Conservation (phyloP, 2,329 filamentous ascomycete genomes). For the Whalleya microplaca region DNA sequence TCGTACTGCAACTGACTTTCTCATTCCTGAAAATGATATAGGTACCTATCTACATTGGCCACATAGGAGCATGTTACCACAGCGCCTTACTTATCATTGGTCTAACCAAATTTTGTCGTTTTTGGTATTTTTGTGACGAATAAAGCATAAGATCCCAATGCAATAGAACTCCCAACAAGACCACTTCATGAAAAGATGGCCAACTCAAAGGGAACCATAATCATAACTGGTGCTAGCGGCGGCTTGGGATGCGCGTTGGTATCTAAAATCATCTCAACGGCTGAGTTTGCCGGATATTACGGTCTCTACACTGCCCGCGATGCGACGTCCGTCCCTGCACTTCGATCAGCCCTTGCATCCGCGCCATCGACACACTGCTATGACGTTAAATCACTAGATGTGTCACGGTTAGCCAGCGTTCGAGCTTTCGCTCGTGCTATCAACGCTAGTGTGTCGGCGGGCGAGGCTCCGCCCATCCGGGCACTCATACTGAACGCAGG, state of each 20-base stretch:
- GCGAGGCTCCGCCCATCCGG: constrained; percentile 42
- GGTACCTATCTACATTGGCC: too few relatives aligned
- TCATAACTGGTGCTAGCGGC: constrained; percentile 25
- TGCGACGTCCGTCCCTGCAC: background rate
- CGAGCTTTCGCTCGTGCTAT: constrained; percentile 6
- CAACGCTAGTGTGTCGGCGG: constrained; percentile 18
- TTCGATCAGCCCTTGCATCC: background rate
- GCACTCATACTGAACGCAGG: constrained; percentile 43
- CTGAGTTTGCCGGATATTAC: constrained; percentile 9
- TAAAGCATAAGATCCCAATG: too few relatives aligned
- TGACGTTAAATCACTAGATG: constrained; percentile 13
- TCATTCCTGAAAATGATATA: too few relatives aligned
- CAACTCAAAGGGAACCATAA: constrained; percentile 1
- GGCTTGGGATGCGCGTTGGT: constrained; percentile 16
- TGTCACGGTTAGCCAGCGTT: constrained; percentile 11
- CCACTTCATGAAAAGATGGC: too few relatives aligned
- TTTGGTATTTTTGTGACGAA: too few relatives aligned
- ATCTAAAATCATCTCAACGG: background rate
- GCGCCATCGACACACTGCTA: constrained; percentile 6
- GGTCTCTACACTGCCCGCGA: constrained; percentile 14
- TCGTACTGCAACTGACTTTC: too few relatives aligned
- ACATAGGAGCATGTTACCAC: too few relatives aligned
- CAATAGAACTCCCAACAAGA: too few relatives aligned
- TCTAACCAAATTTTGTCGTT: too few relatives aligned
- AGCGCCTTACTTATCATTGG: too few relatives aligned